Conservation (phyloP, 139 green algal species). For the Nannochloris sp. region DNA sequence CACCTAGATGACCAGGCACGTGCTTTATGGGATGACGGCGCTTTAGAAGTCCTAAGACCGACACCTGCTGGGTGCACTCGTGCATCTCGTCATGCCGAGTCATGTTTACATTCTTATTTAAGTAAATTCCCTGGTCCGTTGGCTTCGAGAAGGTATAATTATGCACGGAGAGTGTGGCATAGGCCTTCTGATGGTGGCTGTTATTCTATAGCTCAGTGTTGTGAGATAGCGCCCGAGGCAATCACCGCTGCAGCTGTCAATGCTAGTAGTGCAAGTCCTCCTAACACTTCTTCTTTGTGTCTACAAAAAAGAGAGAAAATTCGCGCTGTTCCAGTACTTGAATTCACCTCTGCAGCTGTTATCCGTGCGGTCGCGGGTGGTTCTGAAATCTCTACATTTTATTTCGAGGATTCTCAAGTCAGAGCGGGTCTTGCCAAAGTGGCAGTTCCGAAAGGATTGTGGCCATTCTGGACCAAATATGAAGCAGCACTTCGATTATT, state of each 20-base stretch:
- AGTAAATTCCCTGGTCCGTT: constrained; percentile 61
- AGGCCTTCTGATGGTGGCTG: constrained; percentile 47
- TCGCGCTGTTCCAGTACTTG: constrained; percentile 39
- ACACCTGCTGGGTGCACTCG: not conserved
- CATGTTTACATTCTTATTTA: constrained; percentile 40
- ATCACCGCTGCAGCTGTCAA: not conserved
- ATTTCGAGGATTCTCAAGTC: constrained; percentile 65
- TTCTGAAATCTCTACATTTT: constrained; percentile 52
- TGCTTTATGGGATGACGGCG: constrained; percentile 44
- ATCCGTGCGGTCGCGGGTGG: constrained; percentile 26
- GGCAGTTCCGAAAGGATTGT: constrained; percentile 60
- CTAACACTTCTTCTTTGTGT: not conserved
- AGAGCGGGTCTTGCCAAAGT: constrained; percentile 56
- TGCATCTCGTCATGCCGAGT: constrained; percentile 10
- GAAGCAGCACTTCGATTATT: constrained; percentile 28
- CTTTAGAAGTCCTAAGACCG: constrained; percentile 11
- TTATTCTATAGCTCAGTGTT: constrained; percentile 32
- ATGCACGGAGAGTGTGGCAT: constrained; percentile 58
- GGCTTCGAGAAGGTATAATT: constrained; percentile 52
- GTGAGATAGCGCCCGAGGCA: not conserved
- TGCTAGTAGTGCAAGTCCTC: not conserved
- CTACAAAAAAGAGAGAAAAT: not conserved
- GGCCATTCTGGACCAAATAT: constrained; percentile 48
- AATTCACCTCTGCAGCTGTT: constrained; percentile 43
- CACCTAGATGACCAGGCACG: constrained; percentile 39